Evolutionary conservation across 1,284 basidiomycete species (phyloP).

Genomic region (Puccinia triticina): DNA sequence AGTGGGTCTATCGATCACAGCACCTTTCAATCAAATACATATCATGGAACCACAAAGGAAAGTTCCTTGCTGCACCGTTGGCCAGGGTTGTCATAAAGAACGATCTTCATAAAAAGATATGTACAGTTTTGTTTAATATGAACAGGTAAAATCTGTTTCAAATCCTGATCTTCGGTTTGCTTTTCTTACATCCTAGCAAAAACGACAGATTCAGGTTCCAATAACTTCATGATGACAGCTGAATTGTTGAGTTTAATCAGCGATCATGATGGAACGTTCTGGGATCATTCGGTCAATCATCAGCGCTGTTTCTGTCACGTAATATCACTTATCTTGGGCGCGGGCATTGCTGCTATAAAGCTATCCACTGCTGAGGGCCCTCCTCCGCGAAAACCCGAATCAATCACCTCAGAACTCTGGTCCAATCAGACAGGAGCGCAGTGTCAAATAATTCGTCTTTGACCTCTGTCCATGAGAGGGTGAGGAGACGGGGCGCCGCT

Average conservation of each 20-base stretch:
- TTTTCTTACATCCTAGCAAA: neutral
- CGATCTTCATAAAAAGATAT: neutral
- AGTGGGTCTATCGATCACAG: no score
- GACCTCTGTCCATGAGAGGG: no score
- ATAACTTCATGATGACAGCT: neutral
- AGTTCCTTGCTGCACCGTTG: neutral
- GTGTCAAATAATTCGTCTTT: no score
- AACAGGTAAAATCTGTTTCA: neutral
- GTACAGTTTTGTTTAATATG: neutral
- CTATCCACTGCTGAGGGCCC: neutral
- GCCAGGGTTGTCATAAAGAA: neutral
- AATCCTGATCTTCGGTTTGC: neutral
- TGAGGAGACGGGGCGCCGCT: no score
- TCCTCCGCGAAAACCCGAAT: neutral
- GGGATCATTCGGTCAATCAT: neutral
- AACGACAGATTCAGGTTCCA: neutral
- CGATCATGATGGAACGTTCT: neutral
- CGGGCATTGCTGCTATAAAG: neutral
- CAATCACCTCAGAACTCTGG: no score
- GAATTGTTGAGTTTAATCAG: neutral
- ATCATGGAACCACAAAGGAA: neutral
- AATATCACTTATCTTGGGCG: neutral
- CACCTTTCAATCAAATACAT: constrained; percentile 5
- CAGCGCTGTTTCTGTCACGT: neutral
- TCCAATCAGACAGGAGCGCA: no score